These are phyloP conservation scores for Daldinia decipiens DNA, from an alignment of 495 filamentous ascomycete species.

Conservation along the genomic window DNA sequence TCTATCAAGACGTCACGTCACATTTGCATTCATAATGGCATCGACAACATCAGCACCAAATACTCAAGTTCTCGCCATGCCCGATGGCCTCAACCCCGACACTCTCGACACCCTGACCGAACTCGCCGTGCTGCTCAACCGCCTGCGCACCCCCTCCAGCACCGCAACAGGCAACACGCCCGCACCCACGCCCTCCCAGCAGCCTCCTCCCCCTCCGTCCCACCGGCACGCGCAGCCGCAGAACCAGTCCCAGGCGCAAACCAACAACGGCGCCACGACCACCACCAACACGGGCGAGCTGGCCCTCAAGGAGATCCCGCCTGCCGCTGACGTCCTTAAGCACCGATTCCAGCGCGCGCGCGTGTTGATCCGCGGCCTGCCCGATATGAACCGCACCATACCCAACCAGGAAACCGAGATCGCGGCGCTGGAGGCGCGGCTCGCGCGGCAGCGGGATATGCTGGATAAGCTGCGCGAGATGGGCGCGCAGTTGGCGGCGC, in stretches of 20 bases:
- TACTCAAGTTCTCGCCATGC: constrained; percentile 49
- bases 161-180: constrained; percentile 19
- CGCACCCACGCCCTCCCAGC: constrained; percentile 32
- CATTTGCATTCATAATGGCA: constrained; percentile 37
- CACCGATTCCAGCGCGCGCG: constrained; percentile 84
- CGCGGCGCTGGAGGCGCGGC: constrained; percentile 72
- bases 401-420: constrained; percentile 87
- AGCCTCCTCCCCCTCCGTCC: constrained; percentile 25
- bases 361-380: constrained; percentile 70
- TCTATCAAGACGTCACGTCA: neutral
- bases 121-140: constrained; percentile 78
- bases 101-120: constrained; percentile 87
- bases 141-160: constrained; percentile 64
- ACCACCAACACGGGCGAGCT: constrained; percentile 53
- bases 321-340: constrained; percentile 76
- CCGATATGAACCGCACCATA: constrained; percentile 76
- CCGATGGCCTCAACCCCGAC: constrained; percentile 64
- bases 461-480: constrained; percentile 56
- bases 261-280: constrained; percentile 40
- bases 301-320: constrained; percentile 79
- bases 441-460: constrained; percentile 67
- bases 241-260: constrained; percentile 43
- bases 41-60: constrained; percentile 46
- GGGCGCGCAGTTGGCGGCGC: constrained; percentile 50
- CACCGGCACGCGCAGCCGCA: constrained; percentile 49